These are phyloP conservation scores for Trichoderma endophyticum DNA, from an alignment of 2,329 filamentous ascomycete genomes.

Conservation along the genomic window DNA sequence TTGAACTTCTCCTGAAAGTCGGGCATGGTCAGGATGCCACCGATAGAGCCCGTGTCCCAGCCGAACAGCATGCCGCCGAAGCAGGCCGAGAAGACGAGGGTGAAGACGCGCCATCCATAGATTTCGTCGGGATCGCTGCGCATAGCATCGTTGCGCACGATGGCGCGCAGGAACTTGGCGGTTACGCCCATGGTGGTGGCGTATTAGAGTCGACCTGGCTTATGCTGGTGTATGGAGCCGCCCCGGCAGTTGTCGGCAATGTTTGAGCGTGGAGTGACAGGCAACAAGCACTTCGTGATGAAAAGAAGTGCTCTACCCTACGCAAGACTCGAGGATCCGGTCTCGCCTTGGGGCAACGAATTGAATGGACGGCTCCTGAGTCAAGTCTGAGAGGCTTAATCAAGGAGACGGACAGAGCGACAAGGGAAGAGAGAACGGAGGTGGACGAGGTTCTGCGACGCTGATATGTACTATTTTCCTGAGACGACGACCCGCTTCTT, in stretches of 20 bases:
- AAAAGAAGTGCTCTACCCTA: not conserved
- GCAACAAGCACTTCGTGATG: not conserved
- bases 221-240: not conserved
- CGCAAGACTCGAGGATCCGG: not conserved
- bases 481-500: not conserved
- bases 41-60: constrained; percentile 62
- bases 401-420: not conserved
- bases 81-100: constrained; percentile 61
- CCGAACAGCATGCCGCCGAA: constrained; percentile 60
- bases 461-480: constrained; percentile 9
- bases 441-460: constrained; percentile 7
- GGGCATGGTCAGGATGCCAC: constrained; percentile 61
- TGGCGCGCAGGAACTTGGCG: constrained; percentile 46
- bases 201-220: not conserved
- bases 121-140: constrained; percentile 63
- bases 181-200: constrained; percentile 37
- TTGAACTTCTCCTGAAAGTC: constrained; percentile 49
- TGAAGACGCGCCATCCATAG: constrained; percentile 67
- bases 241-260: not conserved
- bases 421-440: not conserved
- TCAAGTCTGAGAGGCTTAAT: not conserved
- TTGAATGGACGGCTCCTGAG: not conserved
- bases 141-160: constrained; percentile 71
- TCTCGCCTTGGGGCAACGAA: not conserved
- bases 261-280: not conserved